These are phyloP conservation scores for Coniophora puteana DNA, from an alignment of 1,284 basidiomycete species.

Conservation along the genomic window DNA sequence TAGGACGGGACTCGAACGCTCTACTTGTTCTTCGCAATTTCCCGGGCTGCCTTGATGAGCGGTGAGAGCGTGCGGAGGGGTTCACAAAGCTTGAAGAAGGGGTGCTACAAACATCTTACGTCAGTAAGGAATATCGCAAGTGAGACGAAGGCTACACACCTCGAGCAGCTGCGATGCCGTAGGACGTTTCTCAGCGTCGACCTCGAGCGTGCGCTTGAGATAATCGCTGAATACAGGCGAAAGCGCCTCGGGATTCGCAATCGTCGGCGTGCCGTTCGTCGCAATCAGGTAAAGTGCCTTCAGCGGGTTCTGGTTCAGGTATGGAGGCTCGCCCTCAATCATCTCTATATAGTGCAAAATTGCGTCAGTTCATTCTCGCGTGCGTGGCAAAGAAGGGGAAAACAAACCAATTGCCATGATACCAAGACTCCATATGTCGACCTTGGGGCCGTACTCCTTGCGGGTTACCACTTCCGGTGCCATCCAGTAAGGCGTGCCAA, in stretches of 20 bases:
- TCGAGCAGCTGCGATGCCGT: conserved; percentile 81
- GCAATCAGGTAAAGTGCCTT: conserved; percentile 96
- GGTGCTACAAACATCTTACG: conserved; percentile 49
- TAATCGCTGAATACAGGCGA: conserved; percentile 90
- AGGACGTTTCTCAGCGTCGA: conserved; percentile 92
- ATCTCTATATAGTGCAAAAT: conserved; percentile 63
- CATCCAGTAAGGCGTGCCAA: conserved; percentile 99
- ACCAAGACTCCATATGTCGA: conserved; percentile 97
- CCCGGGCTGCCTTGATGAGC: conserved; percentile 91
- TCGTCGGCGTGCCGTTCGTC: conserved; percentile 96
- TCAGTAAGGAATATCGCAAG: conserved; percentile 3
- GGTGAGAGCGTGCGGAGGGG: conserved; percentile 85
- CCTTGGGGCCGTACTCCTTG: conserved; percentile 98
- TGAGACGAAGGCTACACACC: conserved; percentile 39
- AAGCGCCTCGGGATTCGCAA: conserved; percentile 92
- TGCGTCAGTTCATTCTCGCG: conserved; percentile 6
- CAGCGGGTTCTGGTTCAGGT: conserved; percentile 95
- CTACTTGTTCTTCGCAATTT: conserved; percentile 73
- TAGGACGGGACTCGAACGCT: too few relatives aligned
- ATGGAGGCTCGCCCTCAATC: conserved; percentile 99
- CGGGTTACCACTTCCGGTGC: conserved; percentile 97
- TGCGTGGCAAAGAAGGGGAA: conserved; percentile 5
- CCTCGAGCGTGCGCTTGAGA: conserved; percentile 86
- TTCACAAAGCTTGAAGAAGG: conserved; percentile 87
- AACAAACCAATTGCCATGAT: conserved; percentile 95